Evolutionary conservation across 2,329 filamentous ascomycete species (phyloP).

Genomic region (Phialemoniopsis sp.): DNA sequence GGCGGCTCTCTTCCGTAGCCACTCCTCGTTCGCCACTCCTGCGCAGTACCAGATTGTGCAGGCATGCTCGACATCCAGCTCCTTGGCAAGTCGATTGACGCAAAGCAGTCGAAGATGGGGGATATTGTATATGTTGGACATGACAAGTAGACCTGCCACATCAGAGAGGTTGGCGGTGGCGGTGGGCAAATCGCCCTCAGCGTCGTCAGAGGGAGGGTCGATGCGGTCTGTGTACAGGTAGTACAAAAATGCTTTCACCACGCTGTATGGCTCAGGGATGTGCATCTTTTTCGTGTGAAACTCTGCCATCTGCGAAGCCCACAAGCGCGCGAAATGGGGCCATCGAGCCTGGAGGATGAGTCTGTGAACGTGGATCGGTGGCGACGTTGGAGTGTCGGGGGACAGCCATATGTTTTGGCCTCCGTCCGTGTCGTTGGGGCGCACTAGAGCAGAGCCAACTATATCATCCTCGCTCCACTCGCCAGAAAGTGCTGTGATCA

Average conservation of each 20-base stretch:
- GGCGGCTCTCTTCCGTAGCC: conserved; percentile 85
- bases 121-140: conserved; percentile 98
- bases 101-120: conserved; percentile 87
- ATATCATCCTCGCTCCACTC: conserved; percentile 67
- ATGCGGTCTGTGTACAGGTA: conserved; percentile 98
- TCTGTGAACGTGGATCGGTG: conserved; percentile 89
- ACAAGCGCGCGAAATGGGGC: conserved; percentile 93
- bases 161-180: conserved; percentile 78
- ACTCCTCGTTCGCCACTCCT: conserved; percentile 84
- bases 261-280: conserved; percentile 91
- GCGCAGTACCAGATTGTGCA: conserved; percentile 97
- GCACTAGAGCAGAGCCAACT: conserved; percentile 45
- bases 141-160: conserved; percentile 89
- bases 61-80: conserved; percentile 90
- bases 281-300: conserved; percentile 98
- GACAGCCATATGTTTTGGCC: conserved; percentile 52
- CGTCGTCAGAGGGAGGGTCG: conserved; percentile 42
- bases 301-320: conserved; percentile 92
- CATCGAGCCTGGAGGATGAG: conserved; percentile 92
- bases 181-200: conserved; percentile 19
- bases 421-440: conserved; percentile 32
- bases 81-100: conserved; percentile 82
- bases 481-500: conserved; percentile 83
- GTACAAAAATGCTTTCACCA: conserved; percentile 91
- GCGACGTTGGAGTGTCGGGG: conserved; percentile 63